phyloP scores from a whole-genome alignment of 139 green algal genomes.

The Chlamydomonas incerta region DNA sequence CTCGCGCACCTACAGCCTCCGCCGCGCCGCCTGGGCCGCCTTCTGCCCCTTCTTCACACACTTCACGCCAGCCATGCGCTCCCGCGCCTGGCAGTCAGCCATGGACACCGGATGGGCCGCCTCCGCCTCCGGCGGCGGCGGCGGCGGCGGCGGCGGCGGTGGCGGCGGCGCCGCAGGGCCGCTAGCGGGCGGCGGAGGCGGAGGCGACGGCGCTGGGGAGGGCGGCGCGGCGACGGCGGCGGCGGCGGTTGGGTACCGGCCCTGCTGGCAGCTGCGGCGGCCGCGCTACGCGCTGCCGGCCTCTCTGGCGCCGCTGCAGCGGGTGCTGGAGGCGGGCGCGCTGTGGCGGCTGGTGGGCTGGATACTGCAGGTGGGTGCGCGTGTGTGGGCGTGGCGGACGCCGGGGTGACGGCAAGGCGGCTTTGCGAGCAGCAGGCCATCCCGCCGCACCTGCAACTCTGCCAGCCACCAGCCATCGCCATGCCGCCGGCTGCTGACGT shows the following conservation, averaged over 20 bases:
- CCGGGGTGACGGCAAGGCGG: too few relatives aligned
- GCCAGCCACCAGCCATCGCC: too few relatives aligned
- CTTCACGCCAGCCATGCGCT: slow-evolving; percentile 25
- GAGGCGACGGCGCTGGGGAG: neutral
- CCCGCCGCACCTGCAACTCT: too few relatives aligned
- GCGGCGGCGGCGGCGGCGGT: neutral
- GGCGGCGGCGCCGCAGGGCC: neutral
- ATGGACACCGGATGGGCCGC: neutral
- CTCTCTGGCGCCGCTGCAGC: slow-evolving; percentile 17
- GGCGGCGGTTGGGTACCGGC: neutral
- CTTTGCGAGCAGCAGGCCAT: too few relatives aligned
- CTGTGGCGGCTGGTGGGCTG: slow-evolving; percentile 17
- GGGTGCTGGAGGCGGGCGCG: slow-evolving; percentile 6
- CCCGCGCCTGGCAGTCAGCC: slow-evolving; percentile 9
- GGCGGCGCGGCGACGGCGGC: neutral
- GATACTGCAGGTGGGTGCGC: slow-evolving; percentile 15
- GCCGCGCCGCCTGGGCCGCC: slow-evolving; percentile 13
- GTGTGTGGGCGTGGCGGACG: too few relatives aligned
- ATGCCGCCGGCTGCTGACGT: too few relatives aligned
- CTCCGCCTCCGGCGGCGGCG: neutral
- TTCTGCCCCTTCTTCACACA: slow-evolving; percentile 31
- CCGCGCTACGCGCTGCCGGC: slow-evolving; percentile 13
- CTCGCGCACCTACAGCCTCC: neutral
- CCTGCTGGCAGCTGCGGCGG: slow-evolving; percentile 40
- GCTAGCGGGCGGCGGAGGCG: neutral